phyloP scores from a whole-genome alignment of 106 monocot species.

The Narthecium ossifragum region DNA sequence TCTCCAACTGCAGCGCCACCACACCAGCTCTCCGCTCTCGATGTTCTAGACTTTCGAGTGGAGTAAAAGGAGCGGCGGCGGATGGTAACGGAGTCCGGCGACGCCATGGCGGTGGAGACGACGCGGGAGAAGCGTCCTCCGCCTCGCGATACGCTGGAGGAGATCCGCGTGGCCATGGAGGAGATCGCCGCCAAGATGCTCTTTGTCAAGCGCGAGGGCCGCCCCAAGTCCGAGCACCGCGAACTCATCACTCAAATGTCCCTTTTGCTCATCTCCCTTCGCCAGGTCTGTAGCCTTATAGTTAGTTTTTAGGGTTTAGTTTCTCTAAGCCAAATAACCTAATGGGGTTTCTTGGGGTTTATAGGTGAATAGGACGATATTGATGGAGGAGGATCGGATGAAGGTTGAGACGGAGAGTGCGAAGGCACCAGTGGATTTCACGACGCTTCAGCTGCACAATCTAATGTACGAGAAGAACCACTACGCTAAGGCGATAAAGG shows the following conservation, averaged over 20 bases:
- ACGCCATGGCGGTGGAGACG: neutral
- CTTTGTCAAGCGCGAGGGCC: slow-evolving; percentile 65
- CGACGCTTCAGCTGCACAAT: slow-evolving; percentile 89
- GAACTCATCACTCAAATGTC: slow-evolving; percentile 88
- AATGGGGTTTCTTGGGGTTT: neutral
- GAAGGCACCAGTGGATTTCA: slow-evolving; percentile 86
- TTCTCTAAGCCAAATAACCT: neutral
- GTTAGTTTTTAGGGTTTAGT: neutral
- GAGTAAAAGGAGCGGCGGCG: too few species aligned
- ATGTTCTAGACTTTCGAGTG: too few species aligned
- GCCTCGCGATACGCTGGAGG: slow-evolving; percentile 48
- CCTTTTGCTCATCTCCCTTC: slow-evolving; percentile 81
- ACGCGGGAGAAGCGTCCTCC: too few species aligned
- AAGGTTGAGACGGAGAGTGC: slow-evolving; percentile 86
- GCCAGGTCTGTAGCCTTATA: slow-evolving; percentile 30
- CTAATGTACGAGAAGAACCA: slow-evolving; percentile 97
- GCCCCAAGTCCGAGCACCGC: slow-evolving; percentile 81
- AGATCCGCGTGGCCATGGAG: slow-evolving; percentile 61
- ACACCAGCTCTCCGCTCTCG: too few species aligned
- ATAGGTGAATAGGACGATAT: slow-evolving; percentile 73
- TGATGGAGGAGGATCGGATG: slow-evolving; percentile 83
- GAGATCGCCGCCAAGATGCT: slow-evolving; percentile 79
- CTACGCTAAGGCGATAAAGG: slow-evolving; percentile 87
- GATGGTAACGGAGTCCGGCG: slow-evolving; percentile 16
- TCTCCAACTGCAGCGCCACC: too few species aligned